Evolutionary conservation across 257 asterid genomes (phyloP).

Genomic region (Solanum rostratum): DNA sequence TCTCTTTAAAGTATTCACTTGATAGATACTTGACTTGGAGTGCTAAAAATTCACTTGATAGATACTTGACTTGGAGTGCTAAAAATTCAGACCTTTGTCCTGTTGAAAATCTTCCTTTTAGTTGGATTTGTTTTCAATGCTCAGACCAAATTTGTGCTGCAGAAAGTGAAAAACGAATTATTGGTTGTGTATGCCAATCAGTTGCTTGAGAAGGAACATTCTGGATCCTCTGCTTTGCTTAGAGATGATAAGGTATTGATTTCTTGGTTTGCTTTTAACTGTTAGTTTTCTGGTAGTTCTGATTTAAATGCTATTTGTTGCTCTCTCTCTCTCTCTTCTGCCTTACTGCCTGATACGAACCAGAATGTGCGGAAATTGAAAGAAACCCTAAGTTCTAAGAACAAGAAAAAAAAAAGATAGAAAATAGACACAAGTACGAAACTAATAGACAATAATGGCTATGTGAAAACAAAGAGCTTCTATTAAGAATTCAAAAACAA

Average conservation of each 20-base stretch:
- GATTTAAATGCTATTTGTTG: not conserved
- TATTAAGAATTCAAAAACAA: no score
- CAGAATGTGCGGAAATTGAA: not conserved
- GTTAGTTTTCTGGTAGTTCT: not conserved
- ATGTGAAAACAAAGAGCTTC: not conserved
- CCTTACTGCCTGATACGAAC: not conserved
- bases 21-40: not conserved
- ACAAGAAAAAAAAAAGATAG: not conserved
- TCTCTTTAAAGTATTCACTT: not conserved
- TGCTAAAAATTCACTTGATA: not conserved
- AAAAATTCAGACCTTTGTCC: not conserved
- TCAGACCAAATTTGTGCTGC: not conserved
- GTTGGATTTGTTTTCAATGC: not conserved
- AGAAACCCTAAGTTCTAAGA: not conserved
- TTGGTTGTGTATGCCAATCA: constrained; percentile 20
- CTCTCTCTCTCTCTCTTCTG: not conserved
- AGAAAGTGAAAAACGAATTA: constrained; percentile 31
- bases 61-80: not conserved
- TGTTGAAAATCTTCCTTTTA: not conserved
- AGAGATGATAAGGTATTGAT: constrained; percentile 37
- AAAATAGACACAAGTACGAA: not conserved
- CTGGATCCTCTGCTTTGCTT: constrained; percentile 37
- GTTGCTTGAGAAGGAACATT: constrained; percentile 42
- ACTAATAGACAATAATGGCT: not conserved
- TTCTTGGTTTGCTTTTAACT: not conserved